phyloP scores from a whole-genome alignment of 768 basidiomycete genomes.

The Mycena vulgaris region DNA sequence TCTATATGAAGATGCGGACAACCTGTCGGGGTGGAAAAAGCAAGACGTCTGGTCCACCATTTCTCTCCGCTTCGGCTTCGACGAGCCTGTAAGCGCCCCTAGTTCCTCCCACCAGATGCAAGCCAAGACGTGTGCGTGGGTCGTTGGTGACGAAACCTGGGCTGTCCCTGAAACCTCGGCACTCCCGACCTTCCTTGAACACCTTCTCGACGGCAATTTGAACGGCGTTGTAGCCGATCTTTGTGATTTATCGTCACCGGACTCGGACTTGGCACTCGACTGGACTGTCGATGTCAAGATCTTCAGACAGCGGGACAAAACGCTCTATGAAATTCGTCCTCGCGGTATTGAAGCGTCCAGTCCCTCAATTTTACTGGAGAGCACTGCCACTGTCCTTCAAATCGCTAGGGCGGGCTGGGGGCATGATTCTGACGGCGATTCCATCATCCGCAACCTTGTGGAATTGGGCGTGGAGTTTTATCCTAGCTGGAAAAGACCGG shows the following conservation, averaged over 20 bases:
- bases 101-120: slow-evolving; percentile 7
- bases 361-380: neutral
- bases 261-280: slow-evolving; percentile 20
- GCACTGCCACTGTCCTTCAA: neutral
- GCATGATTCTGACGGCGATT: neutral
- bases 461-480: no score
- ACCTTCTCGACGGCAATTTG: slow-evolving; percentile 22
- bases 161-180: slow-evolving; percentile 1
- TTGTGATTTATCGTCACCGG: slow-evolving; percentile 13
- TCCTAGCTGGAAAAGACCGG: no score
- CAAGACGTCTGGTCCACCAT: slow-evolving; percentile 11
- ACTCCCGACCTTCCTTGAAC: slow-evolving; percentile 18
- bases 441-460: neutral
- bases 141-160: slow-evolving; percentile 25
- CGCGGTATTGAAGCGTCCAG: neutral
- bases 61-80: slow-evolving; percentile 20
- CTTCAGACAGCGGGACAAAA: neutral
- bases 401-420: neutral
- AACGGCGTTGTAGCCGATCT: neutral
- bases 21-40: slow-evolving; percentile 10
- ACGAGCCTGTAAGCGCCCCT: neutral
- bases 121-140: slow-evolving; percentile 12
- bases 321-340: slow-evolving; percentile 20
- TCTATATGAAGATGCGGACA: slow-evolving; percentile 11
- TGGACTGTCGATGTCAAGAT: slow-evolving; percentile 25